Percentiles rank a stretch among this genome's conserved stretches.
Evolutionary conservation across 208 protist genomes (phyloP).

Genomic region (Acanthamoeba royreba): DNA sequence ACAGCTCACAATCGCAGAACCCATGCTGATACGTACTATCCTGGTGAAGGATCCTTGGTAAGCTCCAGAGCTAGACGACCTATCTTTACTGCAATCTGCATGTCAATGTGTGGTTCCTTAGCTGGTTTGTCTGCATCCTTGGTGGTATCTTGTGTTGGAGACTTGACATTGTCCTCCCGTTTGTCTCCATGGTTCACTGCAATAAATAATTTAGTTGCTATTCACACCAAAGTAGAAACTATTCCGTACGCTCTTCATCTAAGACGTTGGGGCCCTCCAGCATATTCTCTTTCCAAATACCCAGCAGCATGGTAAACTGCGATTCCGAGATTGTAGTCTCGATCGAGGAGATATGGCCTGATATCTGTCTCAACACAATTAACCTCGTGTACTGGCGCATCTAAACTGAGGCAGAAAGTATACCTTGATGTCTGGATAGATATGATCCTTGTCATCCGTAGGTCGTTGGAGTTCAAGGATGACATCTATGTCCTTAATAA

Average conservation of each 20-base stretch:
- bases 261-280: neutral
- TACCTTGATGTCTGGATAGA: constrained; percentile 10
- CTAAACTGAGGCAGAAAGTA: too few species aligned
- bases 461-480: constrained; percentile 11
- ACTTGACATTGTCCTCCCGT: neutral
- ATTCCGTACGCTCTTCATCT: neutral
- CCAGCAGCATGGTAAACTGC: constrained; percentile 32
- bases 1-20: neutral
- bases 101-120: neutral
- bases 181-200: too few species aligned
- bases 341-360: neutral
- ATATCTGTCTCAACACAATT: neutral
- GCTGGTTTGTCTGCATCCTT: neutral
- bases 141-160: neutral
- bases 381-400: too few species aligned
- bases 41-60: neutral
- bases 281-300: constrained; percentile 43
- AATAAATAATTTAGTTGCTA: too few species aligned
- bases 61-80: constrained; percentile 24
- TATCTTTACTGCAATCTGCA: neutral
- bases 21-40: neutral
- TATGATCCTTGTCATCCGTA: neutral
- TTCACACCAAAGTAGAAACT: too few species aligned
- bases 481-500: constrained; percentile 33
- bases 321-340: neutral